Conservation (phyloP, 441 rosid species). For the Brassica balearica region DNA sequence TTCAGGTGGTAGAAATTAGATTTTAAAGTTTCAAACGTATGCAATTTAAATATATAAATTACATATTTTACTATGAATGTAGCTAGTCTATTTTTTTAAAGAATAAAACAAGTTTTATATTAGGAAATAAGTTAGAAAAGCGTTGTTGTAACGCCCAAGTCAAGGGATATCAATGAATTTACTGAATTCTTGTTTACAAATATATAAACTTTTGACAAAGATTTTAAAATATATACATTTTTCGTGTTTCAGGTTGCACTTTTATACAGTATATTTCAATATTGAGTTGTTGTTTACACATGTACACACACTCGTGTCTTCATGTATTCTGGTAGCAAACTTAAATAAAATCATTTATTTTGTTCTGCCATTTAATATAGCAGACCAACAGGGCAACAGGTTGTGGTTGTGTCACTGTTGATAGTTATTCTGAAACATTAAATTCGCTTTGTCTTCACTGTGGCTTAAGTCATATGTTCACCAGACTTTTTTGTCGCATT, state of each 20-base stretch:
- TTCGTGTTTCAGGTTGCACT: conserved; percentile 19
- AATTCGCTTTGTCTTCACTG: conserved; percentile 6
- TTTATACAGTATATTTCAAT: conserved; percentile 2
- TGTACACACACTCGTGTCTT: conserved; percentile 15
- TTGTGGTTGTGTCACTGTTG: conserved; percentile 4
- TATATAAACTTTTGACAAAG: neutral
- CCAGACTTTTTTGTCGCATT: conserved; percentile 23
- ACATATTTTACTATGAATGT: neutral
- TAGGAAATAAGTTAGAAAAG: conserved; percentile 4
- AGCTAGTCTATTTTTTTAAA: neutral
- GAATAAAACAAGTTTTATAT: neutral
- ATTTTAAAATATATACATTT: neutral
- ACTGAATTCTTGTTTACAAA: conserved; percentile 3
- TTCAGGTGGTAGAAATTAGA: neutral
- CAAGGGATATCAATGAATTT: conserved; percentile 16
- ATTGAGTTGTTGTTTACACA: neutral
- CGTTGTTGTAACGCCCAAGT: conserved; percentile 8
- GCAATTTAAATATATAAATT: neutral
- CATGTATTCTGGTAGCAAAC: conserved; percentile 24
- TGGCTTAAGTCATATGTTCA: conserved; percentile 22
- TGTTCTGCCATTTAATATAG: neutral
- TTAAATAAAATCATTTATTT: conserved; percentile 8
- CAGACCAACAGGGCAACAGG: conserved; percentile 23
- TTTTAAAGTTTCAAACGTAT: neutral
- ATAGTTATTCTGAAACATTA: conserved; percentile 7